A percentile compares a stretch with the other conserved stretches of the same genome.
phyloP scores from a whole-genome alignment of 108 stramenopile species.

The Aurantiochytrium sp. region DNA sequence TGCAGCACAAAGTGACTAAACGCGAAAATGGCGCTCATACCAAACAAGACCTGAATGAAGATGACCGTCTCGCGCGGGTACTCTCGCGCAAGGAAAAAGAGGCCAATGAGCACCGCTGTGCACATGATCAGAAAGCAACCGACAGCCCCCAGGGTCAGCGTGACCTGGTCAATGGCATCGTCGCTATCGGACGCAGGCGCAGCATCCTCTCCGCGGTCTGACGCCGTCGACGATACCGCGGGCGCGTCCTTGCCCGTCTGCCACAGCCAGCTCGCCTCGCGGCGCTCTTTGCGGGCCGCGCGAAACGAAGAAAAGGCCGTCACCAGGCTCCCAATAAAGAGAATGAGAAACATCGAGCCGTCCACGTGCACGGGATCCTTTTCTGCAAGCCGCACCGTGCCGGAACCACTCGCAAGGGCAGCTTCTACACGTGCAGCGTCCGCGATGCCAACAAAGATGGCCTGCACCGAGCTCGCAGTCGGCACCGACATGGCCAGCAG shows the following conservation, averaged over 20 bases:
- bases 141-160: neutral
- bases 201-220: neutral
- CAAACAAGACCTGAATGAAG: neutral
- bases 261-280: constrained; percentile 2
- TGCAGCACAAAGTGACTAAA: neutral
- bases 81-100: neutral
- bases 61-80: neutral
- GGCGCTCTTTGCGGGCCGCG: neutral
- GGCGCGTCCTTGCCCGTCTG: neutral
- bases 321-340: neutral
- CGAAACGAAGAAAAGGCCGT: neutral
- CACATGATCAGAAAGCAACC: neutral
- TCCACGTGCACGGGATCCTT: neutral
- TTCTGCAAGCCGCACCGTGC: neutral
- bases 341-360: neutral
- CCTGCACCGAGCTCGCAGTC: neutral
- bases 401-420: neutral
- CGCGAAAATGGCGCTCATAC: neutral
- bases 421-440: neutral
- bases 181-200: neutral
- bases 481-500: neutral
- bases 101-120: neutral
- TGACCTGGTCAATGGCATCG: neutral
- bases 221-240: neutral
- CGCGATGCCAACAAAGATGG: neutral